Evolutionary conservation across 352 stramenopile species (phyloP).

Genomic region (Phytophthora idaei): DNA sequence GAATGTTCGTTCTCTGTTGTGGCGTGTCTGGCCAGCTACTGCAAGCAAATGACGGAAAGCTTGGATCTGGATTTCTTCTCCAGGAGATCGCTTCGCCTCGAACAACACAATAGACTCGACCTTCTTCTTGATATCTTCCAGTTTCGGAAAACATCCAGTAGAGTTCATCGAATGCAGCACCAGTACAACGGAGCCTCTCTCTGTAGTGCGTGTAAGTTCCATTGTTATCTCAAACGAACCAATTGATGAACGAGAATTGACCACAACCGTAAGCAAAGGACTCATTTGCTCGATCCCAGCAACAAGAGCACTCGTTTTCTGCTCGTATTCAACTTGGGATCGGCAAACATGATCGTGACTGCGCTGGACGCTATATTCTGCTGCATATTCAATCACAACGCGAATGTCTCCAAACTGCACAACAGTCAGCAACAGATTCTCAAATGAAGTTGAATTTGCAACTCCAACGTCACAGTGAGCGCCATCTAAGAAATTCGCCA

Average conservation of each 20-base stretch:
- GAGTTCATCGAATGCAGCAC: constrained; percentile 61
- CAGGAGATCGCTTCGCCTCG: constrained; percentile 66
- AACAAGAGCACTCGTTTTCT: constrained; percentile 47
- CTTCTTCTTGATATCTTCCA: constrained; percentile 58
- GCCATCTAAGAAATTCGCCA: constrained; percentile 68
- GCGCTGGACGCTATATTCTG: constrained; percentile 43
- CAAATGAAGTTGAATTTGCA: constrained; percentile 52
- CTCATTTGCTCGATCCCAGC: constrained; percentile 56
- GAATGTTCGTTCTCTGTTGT: constrained; percentile 60
- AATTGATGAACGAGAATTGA: constrained; percentile 40
- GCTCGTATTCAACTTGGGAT: constrained; percentile 56
- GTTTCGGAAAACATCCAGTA: constrained; percentile 53
- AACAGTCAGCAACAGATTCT: constrained; percentile 58
- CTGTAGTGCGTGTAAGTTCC: constrained; percentile 40
- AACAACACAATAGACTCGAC: constrained; percentile 61
- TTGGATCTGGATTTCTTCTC: constrained; percentile 63
- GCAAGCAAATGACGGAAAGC: constrained; percentile 65
- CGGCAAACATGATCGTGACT: constrained; percentile 55
- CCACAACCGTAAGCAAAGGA: constrained; percentile 48
- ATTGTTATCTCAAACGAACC: constrained; percentile 66
- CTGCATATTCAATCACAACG: constrained; percentile 43
- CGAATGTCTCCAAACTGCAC: constrained; percentile 60
- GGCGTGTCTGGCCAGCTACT: constrained; percentile 42
- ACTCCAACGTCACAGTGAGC: constrained; percentile 52
- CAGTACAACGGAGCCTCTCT: constrained; percentile 34